Percentiles rank a stretch among this genome's conserved stretches.
Conservation (phyloP, 108 stramenopile genomes). For the Fistulifera solaris region DNA sequence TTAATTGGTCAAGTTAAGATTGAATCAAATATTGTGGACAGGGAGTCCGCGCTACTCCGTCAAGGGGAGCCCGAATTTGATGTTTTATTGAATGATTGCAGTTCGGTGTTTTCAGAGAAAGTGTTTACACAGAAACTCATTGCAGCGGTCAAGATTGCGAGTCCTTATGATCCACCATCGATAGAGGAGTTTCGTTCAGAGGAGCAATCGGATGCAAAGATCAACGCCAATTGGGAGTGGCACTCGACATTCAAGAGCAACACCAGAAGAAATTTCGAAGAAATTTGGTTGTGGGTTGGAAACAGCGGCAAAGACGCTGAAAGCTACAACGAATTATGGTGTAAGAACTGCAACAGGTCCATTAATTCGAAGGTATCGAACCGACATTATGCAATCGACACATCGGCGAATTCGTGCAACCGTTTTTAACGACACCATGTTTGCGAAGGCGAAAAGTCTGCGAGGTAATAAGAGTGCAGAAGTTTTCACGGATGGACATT, state of each 20-base stretch:
- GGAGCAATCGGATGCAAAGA: too few relatives aligned
- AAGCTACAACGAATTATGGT: slow-evolving; percentile 4
- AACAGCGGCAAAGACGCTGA: slow-evolving; percentile 6
- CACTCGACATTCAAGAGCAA: too few relatives aligned
- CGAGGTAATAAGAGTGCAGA: slow-evolving; percentile 9
- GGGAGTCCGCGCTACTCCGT: background rate
- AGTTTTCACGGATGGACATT: background rate
- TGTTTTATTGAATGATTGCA: too few relatives aligned
- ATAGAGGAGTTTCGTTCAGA: too few relatives aligned
- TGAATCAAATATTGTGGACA: background rate
- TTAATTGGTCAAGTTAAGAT: too few relatives aligned
- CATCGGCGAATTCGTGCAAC: background rate
- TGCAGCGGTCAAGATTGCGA: background rate
- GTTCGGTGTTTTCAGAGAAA: background rate
- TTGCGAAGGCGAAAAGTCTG: slow-evolving; percentile 4
- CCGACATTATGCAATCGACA: background rate
- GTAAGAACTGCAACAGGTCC: background rate
- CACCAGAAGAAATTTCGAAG: too few relatives aligned
- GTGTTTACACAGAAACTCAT: background rate
- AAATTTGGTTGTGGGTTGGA: slow-evolving; percentile 1
- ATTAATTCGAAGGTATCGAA: background rate
- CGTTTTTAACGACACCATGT: slow-evolving; percentile 5
- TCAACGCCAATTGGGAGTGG: too few relatives aligned
- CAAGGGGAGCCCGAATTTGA: background rate
- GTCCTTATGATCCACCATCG: too few relatives aligned